Conservation (phyloP, 306 rosid species). For the Vigna unguiculata region DNA sequence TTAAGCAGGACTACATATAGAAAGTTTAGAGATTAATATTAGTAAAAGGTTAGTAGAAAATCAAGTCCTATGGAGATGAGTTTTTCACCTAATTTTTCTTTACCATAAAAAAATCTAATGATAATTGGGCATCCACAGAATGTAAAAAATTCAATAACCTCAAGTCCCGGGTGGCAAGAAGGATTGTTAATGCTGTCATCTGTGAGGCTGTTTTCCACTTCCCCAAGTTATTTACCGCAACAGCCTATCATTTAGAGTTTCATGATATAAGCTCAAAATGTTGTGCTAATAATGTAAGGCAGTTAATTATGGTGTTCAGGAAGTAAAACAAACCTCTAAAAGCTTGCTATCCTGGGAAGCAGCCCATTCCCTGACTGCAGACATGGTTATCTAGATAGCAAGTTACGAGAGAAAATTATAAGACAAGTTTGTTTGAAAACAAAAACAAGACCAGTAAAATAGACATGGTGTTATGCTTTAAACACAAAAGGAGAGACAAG, state of each 20-base stretch:
- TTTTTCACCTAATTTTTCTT: background rate
- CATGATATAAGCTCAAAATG: conserved; percentile 10
- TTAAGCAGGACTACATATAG: background rate
- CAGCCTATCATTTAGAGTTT: conserved; percentile 64
- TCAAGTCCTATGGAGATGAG: background rate
- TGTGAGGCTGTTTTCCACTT: conserved; percentile 99
- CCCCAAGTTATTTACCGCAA: conserved; percentile 99
- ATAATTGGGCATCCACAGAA: conserved; percentile 36
- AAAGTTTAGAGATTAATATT: background rate
- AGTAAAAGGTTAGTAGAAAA: background rate
- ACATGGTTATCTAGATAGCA: conserved; percentile 87
- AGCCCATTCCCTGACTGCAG: conserved; percentile 99
- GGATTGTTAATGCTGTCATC: conserved; percentile 88
- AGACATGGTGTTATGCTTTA: conserved; percentile 29
- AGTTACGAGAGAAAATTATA: conserved; percentile 41
- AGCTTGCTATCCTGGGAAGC: conserved; percentile 94
- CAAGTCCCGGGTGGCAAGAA: conserved; percentile 87
- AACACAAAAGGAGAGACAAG: conserved; percentile 11
- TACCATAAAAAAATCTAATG: background rate
- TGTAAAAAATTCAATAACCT: conserved; percentile 55
- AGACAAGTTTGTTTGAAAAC: conserved; percentile 34
- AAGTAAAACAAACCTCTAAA: conserved; percentile 74
- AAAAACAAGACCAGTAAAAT: conserved; percentile 19
- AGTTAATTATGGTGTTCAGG: conserved; percentile 29
- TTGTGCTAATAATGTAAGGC: background rate